Evolutionary conservation across 768 basidiomycete species (phyloP).

Genomic region (Hysterangium stoloniferum): DNA sequence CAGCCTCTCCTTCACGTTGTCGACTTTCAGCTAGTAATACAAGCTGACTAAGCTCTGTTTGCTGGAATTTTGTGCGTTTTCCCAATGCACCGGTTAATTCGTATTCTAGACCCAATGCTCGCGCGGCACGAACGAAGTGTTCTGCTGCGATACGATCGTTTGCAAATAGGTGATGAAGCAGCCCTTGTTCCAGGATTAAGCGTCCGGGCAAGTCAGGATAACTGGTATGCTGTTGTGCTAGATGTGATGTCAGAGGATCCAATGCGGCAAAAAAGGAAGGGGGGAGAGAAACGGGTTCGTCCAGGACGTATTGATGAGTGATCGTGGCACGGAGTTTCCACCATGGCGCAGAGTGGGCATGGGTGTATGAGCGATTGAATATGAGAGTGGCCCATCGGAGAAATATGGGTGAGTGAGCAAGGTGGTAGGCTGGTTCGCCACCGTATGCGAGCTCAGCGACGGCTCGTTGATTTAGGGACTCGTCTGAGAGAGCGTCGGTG

Average conservation of each 20-base stretch:
- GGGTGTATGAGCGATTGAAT: conserved; percentile 42
- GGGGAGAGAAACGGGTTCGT: conserved; percentile 67
- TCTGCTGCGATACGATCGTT: conserved; percentile 75
- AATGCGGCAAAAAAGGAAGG: conserved; percentile 23
- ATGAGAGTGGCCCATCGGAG: conserved; percentile 71
- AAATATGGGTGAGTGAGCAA: conserved; percentile 59
- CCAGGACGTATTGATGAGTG: conserved; percentile 68
- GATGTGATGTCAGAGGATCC: conserved; percentile 31
- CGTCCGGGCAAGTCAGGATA: conserved; percentile 62
- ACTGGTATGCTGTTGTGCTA: conserved; percentile 23
- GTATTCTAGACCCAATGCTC: conserved; percentile 72
- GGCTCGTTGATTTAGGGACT: conserved; percentile 54
- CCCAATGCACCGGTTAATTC: conserved; percentile 91
- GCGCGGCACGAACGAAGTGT: conserved; percentile 69
- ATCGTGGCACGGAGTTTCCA: conserved; percentile 75
- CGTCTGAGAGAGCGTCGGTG: conserved; percentile 31
- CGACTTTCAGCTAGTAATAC: conserved; percentile 89
- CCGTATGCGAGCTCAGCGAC: conserved; percentile 70
- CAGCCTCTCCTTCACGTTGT: conserved; percentile 27
- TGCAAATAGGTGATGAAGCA: conserved; percentile 66
- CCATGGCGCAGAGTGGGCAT: conserved; percentile 53
- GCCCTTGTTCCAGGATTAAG: conserved; percentile 66
- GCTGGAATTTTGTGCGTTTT: conserved; percentile 90
- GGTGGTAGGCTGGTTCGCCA: conserved; percentile 96
- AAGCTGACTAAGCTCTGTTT: conserved; percentile 77